phyloP scores from a whole-genome alignment of 805 yeast species.

The Wickerhamiella shivajii region DNA sequence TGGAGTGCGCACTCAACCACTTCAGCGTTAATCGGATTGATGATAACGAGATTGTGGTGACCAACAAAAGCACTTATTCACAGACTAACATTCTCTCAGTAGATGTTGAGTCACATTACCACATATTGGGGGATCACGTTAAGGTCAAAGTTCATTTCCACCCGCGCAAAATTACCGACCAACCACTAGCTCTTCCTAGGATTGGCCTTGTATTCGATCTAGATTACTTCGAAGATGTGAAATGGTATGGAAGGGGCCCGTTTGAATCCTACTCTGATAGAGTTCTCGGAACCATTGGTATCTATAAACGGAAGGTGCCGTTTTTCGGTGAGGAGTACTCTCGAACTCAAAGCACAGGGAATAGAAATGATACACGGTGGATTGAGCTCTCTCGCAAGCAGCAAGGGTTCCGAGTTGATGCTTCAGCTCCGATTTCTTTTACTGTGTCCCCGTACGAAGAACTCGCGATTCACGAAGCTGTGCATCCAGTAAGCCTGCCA shows the following conservation, averaged over 20 bases:
- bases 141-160: slow-evolving; percentile 8
- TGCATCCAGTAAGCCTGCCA: slow-evolving; percentile 19
- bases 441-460: slow-evolving; percentile 11
- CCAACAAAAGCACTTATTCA: no score
- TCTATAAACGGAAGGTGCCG: slow-evolving; percentile 12
- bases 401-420: slow-evolving; percentile 8
- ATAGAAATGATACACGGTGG: slow-evolving; percentile 25
- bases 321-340: slow-evolving; percentile 22
- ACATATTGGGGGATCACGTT: no score
- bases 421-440: slow-evolving; percentile 7
- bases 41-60: no score
- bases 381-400: slow-evolving; percentile 8
- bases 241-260: slow-evolving; percentile 28
- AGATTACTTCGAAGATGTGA: slow-evolving; percentile 14
- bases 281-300: slow-evolving; percentile 21
- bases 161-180: slow-evolving; percentile 13
- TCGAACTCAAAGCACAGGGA: slow-evolving; percentile 28
- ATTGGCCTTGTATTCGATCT: slow-evolving; percentile 25
- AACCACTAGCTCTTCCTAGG: slow-evolving; percentile 23
- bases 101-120: no score
- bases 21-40: no score
- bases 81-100: no score
- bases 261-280: slow-evolving; percentile 27
- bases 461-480: slow-evolving; percentile 14
- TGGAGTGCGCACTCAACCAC: no score